Conservation (phyloP, 2,329 filamentous ascomycete species). For the Coccinonectria pachysandricola region DNA sequence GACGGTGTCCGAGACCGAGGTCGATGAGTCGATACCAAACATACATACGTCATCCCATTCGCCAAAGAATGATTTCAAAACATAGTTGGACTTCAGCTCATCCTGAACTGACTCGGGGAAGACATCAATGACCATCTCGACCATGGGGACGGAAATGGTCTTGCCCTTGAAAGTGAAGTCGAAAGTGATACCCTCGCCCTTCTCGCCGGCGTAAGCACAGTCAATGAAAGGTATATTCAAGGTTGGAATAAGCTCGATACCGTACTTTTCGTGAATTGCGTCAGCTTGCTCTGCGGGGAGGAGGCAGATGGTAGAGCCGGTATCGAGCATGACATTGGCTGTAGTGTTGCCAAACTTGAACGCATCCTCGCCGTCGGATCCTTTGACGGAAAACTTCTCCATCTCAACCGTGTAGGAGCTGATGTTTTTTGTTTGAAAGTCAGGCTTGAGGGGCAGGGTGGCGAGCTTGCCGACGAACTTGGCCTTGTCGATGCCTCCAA, state of each 20-base stretch:
- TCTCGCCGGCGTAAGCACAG: conserved; percentile 37
- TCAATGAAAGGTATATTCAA: conserved; percentile 40
- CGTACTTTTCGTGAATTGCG: conserved; percentile 40
- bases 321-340: conserved; percentile 57
- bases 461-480: conserved; percentile 52
- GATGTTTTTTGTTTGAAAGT: conserved; percentile 30
- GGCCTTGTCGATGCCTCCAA: conserved; percentile 66
- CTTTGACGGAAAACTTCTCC: conserved; percentile 29
- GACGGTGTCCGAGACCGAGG: conserved; percentile 26
- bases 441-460: conserved; percentile 35
- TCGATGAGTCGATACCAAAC: conserved; percentile 41
- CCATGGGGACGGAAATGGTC: conserved; percentile 39
- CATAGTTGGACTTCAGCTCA: conserved; percentile 29
- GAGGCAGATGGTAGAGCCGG: conserved; percentile 61
- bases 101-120: conserved; percentile 28
- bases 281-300: conserved; percentile 50
- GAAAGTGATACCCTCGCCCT: conserved; percentile 35
- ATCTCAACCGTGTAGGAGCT: conserved; percentile 27
- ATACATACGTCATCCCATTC: conserved; percentile 38
- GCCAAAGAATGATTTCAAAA: conserved; percentile 21
- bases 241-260: conserved; percentile 31
- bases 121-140: conserved; percentile 40
- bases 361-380: conserved; percentile 15
- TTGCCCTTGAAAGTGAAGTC: conserved; percentile 41
- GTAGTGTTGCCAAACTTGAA: conserved; percentile 28